Evolutionary conservation across 495 filamentous ascomycete species (phyloP).

Genomic region (Cryomyces antarcticus): DNA sequence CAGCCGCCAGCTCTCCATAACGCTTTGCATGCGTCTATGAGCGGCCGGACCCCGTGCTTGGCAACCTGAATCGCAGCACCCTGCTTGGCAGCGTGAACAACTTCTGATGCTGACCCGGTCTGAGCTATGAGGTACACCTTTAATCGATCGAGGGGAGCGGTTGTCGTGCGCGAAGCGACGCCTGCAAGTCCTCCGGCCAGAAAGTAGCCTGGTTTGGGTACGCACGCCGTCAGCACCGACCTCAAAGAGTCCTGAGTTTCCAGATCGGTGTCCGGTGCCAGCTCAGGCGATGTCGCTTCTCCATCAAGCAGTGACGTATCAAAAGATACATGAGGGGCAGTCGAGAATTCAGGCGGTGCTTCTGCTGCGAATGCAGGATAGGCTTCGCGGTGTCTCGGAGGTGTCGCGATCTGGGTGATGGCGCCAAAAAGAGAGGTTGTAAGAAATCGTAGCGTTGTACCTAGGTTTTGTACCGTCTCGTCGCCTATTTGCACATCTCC

Average conservation of each 20-base stretch:
- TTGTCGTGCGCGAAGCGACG: conserved; percentile 77
- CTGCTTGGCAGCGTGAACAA: conserved; percentile 45
- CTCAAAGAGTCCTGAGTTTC: conserved; percentile 12
- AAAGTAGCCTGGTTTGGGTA: conserved; percentile 80
- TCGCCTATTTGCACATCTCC: conserved; percentile 85
- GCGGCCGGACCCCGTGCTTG: conserved; percentile 42
- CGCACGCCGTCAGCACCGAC: conserved; percentile 37
- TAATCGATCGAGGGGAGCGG: conserved; percentile 85
- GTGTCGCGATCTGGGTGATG: conserved; percentile 35
- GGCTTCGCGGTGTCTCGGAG: conserved; percentile 8
- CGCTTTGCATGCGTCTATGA: conserved; percentile 48
- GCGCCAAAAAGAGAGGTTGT: conserved; percentile 44
- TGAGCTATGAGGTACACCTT: conserved; percentile 96
- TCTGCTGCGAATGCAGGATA: not conserved
- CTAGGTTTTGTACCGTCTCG: conserved; percentile 76
- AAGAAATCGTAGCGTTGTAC: conserved; percentile 69
- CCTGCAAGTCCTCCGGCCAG: conserved; percentile 51
- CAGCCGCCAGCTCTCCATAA: conserved; percentile 79
- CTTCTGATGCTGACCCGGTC: conserved; percentile 36
- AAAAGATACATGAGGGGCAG: not conserved
- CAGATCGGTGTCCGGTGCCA: not conserved
- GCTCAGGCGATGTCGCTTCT: not conserved
- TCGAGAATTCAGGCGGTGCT: not conserved
- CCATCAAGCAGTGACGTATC: not conserved
- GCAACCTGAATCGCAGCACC: conserved; percentile 47